These are phyloP conservation scores for Pestalotiopsis sp. DNA, from an alignment of 2,329 filamentous ascomycete genomes.

Conservation along the genomic window DNA sequence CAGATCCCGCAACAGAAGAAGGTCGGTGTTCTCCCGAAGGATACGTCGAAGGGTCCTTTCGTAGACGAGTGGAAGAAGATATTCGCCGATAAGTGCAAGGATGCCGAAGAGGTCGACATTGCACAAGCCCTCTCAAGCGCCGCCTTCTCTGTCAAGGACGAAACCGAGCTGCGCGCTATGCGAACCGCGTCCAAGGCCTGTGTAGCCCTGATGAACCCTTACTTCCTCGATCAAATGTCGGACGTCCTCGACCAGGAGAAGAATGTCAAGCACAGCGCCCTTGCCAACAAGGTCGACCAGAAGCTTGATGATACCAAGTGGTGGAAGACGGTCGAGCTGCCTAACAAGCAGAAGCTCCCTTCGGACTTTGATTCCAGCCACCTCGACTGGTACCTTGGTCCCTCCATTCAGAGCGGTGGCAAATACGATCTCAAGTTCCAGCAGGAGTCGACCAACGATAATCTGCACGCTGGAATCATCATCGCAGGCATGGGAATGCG, in stretches of 20 bases:
- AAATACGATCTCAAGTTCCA: constrained; percentile 89
- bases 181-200: constrained; percentile 92
- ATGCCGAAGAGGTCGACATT: constrained; percentile 87
- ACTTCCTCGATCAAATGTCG: constrained; percentile 98
- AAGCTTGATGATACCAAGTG: constrained; percentile 95
- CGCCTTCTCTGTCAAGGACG: constrained; percentile 91
- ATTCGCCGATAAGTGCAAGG: constrained; percentile 77
- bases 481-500: constrained; percentile 88
- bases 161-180: constrained; percentile 90
- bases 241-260: constrained; percentile 94
- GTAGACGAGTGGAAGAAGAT: constrained; percentile 94
- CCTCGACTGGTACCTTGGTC: constrained; percentile 91
- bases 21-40: constrained; percentile 83
- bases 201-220: constrained; percentile 91
- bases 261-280: constrained; percentile 86
- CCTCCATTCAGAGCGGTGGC: constrained; percentile 91
- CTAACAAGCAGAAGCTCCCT: constrained; percentile 74
- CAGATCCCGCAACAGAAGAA: constrained; percentile 58
- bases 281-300: constrained; percentile 84
- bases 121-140: constrained; percentile 77
- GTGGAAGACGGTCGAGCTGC: constrained; percentile 78
- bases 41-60: constrained; percentile 83
- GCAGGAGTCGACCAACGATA: constrained; percentile 76
- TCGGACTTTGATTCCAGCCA: constrained; percentile 84
- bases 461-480: constrained; percentile 89